Base-by-base conservation (phyloP, 805 yeast species). In the Ogataea neopini region DNA sequence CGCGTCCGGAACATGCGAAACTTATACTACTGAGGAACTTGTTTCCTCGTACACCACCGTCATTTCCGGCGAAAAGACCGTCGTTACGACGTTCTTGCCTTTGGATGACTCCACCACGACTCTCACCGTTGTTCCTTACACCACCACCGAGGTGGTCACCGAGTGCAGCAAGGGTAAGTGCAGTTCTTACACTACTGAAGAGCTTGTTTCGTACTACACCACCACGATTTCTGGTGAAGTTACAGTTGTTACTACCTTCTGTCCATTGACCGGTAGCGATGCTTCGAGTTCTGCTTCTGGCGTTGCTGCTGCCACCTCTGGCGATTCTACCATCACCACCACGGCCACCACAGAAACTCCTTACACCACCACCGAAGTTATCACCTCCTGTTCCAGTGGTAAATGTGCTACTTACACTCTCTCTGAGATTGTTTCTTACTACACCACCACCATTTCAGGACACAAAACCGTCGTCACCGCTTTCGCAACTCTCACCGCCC, bases 381-480 rank as follows among this genome's bases (percentile, higher is more conserved):
- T 52, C 35, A 59, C 55, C 15, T 43, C 48, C 18, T 60, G 64
- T 43, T 56, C 60, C 13, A 58, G 51, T 6, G 44, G 56, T 30
- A 44, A 43, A 15, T 61, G 66, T 40, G 33, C 55, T 10, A 45
- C 47, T 6, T 45, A 22, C 35, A 45, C 53, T 14, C 23, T 49
- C 14, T 42, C 40, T 20, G 57, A 58, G 37, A 33, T 55, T 14
- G 57, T 57, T 34, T 54, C 66, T 13, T 52, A 59, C 13, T 58
- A 63, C 54, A 51, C 59, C 20, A 57, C 60, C 2, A 53, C 60
- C 17, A 45, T 60, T 32, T 47, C 53, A 9, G 64, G 58, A n/a
- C 34, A 22, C 3, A 44, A 48, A 3, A 48, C 59, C 6, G 58
- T 49, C 26, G 40, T 56, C 8, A 59, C 63, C 4, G 50, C 52